Percentiles rank a stretch among this genome's conserved stretches.
phyloP scores from a whole-genome alignment of 257 asterid genomes.

The Salvia splendens region DNA sequence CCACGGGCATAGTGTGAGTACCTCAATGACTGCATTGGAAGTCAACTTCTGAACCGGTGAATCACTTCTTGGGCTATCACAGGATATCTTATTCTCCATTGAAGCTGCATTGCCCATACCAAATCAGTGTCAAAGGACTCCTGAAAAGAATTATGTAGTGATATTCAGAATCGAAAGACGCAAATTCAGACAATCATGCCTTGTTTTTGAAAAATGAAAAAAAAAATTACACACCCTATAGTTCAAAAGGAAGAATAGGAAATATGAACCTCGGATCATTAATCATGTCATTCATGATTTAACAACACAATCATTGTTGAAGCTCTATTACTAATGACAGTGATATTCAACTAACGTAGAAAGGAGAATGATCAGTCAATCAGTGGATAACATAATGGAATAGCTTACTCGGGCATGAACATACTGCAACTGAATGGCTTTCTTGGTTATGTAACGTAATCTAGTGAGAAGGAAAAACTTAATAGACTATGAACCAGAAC shows the following conservation, averaged over 20 bases:
- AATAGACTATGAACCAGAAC: not conserved
- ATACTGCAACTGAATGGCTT: constrained; percentile 6
- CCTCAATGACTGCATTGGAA: constrained; percentile 94
- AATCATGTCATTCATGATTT: not conserved
- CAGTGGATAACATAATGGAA: not conserved
- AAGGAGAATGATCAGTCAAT: constrained; percentile 7
- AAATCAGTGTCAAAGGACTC: constrained; percentile 96
- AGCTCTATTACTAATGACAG: constrained; percentile 6
- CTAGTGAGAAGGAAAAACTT: not conserved
- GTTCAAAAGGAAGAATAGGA: not conserved
- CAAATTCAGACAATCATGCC: constrained; percentile 29
- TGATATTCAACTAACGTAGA: not conserved
- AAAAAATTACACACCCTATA: not conserved
- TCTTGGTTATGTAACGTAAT: constrained; percentile 9
- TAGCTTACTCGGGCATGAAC: not conserved
- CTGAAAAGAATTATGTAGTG: constrained; percentile 69
- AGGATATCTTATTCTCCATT: constrained; percentile 82
- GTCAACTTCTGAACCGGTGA: constrained; percentile 69
- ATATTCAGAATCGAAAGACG: constrained; percentile 50
- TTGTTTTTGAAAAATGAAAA: constrained; percentile 8
- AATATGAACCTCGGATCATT: not conserved
- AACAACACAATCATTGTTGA: not conserved
- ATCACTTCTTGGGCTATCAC: constrained; percentile 49
- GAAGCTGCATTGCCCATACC: constrained; percentile 99
- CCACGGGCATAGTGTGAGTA: constrained; percentile 20